These are phyloP conservation scores for Diaporthe velutina DNA, from an alignment of 2,329 filamentous ascomycete genomes.

Conservation along the genomic window DNA sequence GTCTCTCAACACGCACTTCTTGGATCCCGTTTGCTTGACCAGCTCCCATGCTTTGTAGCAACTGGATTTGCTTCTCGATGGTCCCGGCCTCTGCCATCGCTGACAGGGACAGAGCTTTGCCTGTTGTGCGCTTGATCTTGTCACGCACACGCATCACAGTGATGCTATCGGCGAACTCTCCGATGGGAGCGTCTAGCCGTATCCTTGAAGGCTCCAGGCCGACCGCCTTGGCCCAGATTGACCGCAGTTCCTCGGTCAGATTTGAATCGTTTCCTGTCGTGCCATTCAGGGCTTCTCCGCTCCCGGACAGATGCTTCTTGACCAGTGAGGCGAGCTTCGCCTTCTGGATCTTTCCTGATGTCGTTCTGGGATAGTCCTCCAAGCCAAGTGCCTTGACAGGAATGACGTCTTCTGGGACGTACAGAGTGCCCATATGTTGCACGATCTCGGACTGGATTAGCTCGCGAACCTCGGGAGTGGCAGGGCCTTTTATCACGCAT, in stretches of 20 bases:
- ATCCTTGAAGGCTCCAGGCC: slow-evolving; percentile 31
- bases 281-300: background rate
- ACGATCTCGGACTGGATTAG: slow-evolving; percentile 26
- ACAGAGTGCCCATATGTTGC: slow-evolving; percentile 30
- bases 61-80: slow-evolving; percentile 38
- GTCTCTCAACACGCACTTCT: slow-evolving; percentile 8
- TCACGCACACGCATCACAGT: slow-evolving; percentile 33
- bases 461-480: slow-evolving; percentile 16
- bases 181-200: slow-evolving; percentile 17
- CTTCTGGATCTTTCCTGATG: slow-evolving; percentile 32
- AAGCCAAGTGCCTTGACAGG: slow-evolving; percentile 12
- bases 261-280: background rate
- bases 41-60: slow-evolving; percentile 31
- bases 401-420: slow-evolving; percentile 32
- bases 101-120: slow-evolving; percentile 15
- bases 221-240: slow-evolving; percentile 33
- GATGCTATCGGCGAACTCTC: slow-evolving; percentile 34
- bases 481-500: slow-evolving; percentile 18
- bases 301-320: slow-evolving; percentile 4
- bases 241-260: slow-evolving; percentile 18
- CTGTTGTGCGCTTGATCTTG: slow-evolving; percentile 27
- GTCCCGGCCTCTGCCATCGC: slow-evolving; percentile 34
- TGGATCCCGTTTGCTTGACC: background rate
- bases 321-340: slow-evolving; percentile 11
- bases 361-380: slow-evolving; percentile 31